Base-by-base conservation (phyloP, 495 filamentous ascomycete genomes). In the Trypethelium eluteriae region DNA sequence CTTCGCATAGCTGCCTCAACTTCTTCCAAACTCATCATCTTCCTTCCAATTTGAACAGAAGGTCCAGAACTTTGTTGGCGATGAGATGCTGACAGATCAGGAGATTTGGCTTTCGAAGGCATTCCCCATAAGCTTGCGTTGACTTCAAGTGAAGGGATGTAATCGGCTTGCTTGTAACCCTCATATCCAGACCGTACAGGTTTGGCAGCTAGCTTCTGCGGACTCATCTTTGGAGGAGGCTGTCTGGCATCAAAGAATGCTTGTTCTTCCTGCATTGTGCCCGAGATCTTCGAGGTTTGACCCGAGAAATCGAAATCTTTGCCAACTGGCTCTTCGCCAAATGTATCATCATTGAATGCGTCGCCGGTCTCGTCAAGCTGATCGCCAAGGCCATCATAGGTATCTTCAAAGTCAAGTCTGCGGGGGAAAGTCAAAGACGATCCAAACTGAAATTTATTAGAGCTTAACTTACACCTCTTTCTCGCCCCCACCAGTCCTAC, bases 291-390 rank as follows among this genome's bases (percentile, higher is more conserved):
- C 16, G 92, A 92, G 18, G 95, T 98, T 67, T 86, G 88, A 2
- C 92, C 92, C 68, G 93, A 93, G 80, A 98, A 99, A 74, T 99
- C 94, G 74, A 97, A 99, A 76, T 99, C 95, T 73, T 89, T 93
- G 72, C 92, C 92, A 65, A 75, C 75, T 44, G 74, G 72, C 47
- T 73, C 75, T 12, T 73, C 81, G 66, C 94, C 94, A 71, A 99
- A 99, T n/a, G 94, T 99, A 75, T 96, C 95, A 72, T 97, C 91
- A 77, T 99, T 99, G 82, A 97, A 91, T 50, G 83, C 91, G 80
- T 99, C 94, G 71, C 93, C 89, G 18, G 91, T 89, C 73, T 98
- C 93, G 71, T 96, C 89, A 39, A 99, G 85, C 74, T 90, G 86
- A 76, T 96, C 90, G 2, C 92, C 94, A 32, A 98, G 81, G 2